Conservation (phyloP, 2,329 filamentous ascomycete genomes). For the Fusarium dlaminii region DNA sequence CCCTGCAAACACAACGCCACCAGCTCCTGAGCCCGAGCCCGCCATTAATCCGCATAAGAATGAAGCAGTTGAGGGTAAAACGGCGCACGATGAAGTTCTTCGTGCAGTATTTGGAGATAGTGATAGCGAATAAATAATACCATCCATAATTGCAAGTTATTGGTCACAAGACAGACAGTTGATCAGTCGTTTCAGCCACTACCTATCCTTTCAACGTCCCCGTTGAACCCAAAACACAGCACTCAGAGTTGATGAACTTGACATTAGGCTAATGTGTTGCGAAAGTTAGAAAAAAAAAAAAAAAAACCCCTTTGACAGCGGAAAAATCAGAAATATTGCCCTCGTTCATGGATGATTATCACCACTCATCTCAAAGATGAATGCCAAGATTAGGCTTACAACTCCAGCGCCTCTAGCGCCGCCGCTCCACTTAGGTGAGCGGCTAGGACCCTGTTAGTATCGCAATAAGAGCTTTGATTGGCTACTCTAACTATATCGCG, state of each 20-base stretch:
- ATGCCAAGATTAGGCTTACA: constrained; percentile 30
- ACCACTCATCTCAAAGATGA: constrained; percentile 20
- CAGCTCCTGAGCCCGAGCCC: constrained; percentile 28
- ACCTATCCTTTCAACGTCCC: neutral
- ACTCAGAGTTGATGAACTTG: neutral
- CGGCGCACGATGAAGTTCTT: constrained; percentile 83
- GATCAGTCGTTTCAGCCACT: neutral
- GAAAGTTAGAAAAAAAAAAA: too few relatives aligned
- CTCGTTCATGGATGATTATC: neutral
- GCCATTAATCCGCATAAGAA: constrained; percentile 76
- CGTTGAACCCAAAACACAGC: neutral
- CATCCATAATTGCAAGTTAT: neutral
- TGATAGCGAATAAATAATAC: constrained; percentile 66
- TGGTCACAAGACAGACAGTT: neutral
- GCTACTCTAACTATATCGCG: constrained; percentile 19
- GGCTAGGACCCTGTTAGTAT: constrained; percentile 35
- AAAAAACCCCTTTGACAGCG: neutral
- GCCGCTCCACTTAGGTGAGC: constrained; percentile 33
- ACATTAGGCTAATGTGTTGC: neutral
- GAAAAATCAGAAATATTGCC: neutral
- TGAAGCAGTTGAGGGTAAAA: constrained; percentile 70
- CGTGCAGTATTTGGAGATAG: constrained; percentile 94
- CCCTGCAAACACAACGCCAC: neutral
- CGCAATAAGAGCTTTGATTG: constrained; percentile 18
- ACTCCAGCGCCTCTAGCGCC: constrained; percentile 35